A percentile compares a stretch with the other conserved stretches of the same genome.
Evolutionary conservation across 148 eudicot genomes (phyloP).

Genomic region (Mesembryanthemum crystallinum): DNA sequence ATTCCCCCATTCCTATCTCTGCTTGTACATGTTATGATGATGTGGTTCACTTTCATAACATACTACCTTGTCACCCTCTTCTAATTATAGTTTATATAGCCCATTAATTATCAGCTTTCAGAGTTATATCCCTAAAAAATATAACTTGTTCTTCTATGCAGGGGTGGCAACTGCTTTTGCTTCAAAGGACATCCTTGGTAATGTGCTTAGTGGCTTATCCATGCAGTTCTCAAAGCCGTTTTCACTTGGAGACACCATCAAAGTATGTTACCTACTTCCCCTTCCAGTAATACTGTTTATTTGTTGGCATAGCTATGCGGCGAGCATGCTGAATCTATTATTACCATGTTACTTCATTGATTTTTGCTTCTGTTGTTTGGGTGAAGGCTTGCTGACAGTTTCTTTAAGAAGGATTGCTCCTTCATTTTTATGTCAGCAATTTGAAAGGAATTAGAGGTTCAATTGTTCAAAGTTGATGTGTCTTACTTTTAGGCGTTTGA

Average conservation of each 20-base stretch:
- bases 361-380: neutral
- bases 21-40: neutral
- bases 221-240: conserved; percentile 85
- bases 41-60: neutral
- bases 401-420: neutral
- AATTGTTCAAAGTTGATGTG: neutral
- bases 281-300: neutral
- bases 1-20: neutral
- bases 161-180: conserved; percentile 99
- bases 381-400: neutral
- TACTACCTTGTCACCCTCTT: neutral
- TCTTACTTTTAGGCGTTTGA: neutral
- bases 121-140: neutral
- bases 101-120: neutral
- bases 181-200: conserved; percentile 84
- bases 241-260: conserved; percentile 91
- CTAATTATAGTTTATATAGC: neutral
- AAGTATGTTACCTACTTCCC: conserved; percentile 39
- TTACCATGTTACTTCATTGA: neutral
- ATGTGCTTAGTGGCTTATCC: conserved; percentile 88
- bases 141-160: conserved; percentile 29
- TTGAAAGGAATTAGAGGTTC: conserved; percentile 11
- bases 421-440: neutral
- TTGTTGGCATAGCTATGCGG: neutral
- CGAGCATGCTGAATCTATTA: conserved; percentile 1